These are phyloP conservation scores for Selaginella moellendorffii DNA, from an alignment of 75 land plant species.

Conservation along the genomic window DNA sequence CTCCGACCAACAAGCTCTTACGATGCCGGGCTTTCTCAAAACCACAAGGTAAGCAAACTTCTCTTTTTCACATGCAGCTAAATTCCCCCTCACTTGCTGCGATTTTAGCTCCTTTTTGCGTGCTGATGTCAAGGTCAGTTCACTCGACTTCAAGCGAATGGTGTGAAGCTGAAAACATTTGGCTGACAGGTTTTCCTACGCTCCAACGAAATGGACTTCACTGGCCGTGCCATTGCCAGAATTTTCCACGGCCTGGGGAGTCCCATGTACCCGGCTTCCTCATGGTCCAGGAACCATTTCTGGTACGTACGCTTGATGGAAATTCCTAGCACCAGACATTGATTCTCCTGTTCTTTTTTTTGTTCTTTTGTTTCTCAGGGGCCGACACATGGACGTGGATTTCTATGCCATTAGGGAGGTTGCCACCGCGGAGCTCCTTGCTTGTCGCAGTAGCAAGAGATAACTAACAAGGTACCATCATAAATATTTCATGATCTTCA, in stretches of 20 bases:
- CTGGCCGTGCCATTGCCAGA: slow-evolving; percentile 93
- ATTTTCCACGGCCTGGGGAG: slow-evolving; percentile 87
- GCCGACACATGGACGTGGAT: slow-evolving; percentile 53
- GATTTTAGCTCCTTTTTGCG: slow-evolving; percentile 67
- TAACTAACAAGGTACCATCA: no score
- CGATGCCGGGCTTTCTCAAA: slow-evolving; percentile 17
- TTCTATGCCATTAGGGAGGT: slow-evolving; percentile 63
- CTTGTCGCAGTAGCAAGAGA: no score
- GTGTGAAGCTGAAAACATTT: no score
- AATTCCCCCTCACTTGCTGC: background rate
- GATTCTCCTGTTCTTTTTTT: background rate
- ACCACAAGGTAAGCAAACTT: slow-evolving; percentile 29
- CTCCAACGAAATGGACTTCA: slow-evolving; percentile 49
- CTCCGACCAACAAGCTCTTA: slow-evolving; percentile 11
- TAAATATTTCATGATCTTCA: no score
- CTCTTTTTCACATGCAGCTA: background rate
- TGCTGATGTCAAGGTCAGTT: slow-evolving; percentile 88
- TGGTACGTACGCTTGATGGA: slow-evolving; percentile 36
- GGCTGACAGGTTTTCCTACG: slow-evolving; percentile 62
- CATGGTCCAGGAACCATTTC: slow-evolving; percentile 85
- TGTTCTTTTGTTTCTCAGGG: slow-evolving; percentile 33
- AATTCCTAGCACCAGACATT: background rate
- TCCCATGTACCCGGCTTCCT: slow-evolving; percentile 74
- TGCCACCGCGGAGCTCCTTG: slow-evolving; percentile 28
- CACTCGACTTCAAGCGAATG: background rate